Base-by-base conservation (phyloP, 352 stramenopile species). In the Phytophthora capsici region DNA sequence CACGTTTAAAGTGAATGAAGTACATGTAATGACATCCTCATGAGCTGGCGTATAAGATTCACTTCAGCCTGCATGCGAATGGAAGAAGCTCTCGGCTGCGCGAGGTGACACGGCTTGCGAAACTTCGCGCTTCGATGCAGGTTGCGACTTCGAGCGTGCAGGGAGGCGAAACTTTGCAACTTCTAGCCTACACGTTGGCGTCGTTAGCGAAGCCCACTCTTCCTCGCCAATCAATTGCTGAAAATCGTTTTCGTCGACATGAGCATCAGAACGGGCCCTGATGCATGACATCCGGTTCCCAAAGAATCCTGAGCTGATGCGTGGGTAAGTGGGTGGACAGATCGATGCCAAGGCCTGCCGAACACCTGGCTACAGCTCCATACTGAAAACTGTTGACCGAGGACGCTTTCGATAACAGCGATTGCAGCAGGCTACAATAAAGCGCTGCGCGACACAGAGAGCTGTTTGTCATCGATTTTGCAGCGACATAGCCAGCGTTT, bases 221-320 rank as follows among this genome's bases (percentile, higher is more conserved):
- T n/a, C 26, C 37, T 52, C 47, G 47, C 57, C 57, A 66, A 60
- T 66, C 48, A 60, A 10, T 19, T 28, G 37, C 22, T 38, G 28
- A 53, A 59, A 52, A 43, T 53, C 30, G 57, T 66, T 60, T 66
- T 66, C 40, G 57, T 66, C 38, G 40, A 66, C 48, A 50, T 34
- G 7, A 10, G 1, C 26, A 13, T 12, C 38, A 26, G 28, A 34
- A 55, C 13, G 17, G 20, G 17, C 36, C 20, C 20, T 9, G 14
- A 19, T 5, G 6, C 26, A 34, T 17, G n/a, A 45, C 26, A 54
- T 60, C 57, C 57, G 30, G 57, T 54, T 54, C 44, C 36, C 3
- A 16, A 26, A 26, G 28, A 34, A 26, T 20, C 32, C 51, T 32
- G n/a, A 43, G 57, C 16, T 57, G 46, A 44, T 43, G 44, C 13